Percentiles rank a stretch among this genome's conserved stretches.
phyloP scores from a whole-genome alignment of 1,284 basidiomycete genomes.

The Takashimella tepidaria region DNA sequence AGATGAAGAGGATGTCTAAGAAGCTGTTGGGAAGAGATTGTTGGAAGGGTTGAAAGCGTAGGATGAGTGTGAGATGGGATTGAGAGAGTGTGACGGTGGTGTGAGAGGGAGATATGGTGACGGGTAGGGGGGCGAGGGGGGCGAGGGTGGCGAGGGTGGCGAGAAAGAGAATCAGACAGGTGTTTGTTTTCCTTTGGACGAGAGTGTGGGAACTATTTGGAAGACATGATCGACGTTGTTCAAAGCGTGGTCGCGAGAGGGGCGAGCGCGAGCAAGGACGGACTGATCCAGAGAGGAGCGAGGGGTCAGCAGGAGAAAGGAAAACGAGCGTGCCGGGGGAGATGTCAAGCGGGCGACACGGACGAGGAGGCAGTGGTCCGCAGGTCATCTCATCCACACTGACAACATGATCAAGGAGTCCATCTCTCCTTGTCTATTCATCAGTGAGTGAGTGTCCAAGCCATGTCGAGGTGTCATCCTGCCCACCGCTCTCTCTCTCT shows the following conservation, averaged over 20 bases:
- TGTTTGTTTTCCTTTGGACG: neutral
- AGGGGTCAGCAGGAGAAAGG: neutral
- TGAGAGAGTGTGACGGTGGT: neutral
- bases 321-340: neutral
- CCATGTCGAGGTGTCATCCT: too few species aligned
- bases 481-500: too few species aligned
- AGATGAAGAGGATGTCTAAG: too few species aligned
- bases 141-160: neutral
- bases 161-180: neutral
- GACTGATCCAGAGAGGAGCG: neutral
- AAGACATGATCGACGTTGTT: neutral
- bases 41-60: too few species aligned
- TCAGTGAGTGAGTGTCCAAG: too few species aligned
- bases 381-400: too few species aligned
- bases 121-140: neutral
- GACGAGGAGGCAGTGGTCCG: too few species aligned
- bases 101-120: neutral
- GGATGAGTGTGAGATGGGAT: too few species aligned
- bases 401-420: too few species aligned
- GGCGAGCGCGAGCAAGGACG: neutral
- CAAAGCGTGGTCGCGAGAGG: conserved; percentile 1
- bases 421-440: too few species aligned
- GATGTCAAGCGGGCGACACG: neutral
- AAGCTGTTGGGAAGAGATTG: too few species aligned
- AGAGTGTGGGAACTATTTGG: neutral